Conservation (phyloP, 352 stramenopile genomes). For the Globisporangium barbulae region DNA sequence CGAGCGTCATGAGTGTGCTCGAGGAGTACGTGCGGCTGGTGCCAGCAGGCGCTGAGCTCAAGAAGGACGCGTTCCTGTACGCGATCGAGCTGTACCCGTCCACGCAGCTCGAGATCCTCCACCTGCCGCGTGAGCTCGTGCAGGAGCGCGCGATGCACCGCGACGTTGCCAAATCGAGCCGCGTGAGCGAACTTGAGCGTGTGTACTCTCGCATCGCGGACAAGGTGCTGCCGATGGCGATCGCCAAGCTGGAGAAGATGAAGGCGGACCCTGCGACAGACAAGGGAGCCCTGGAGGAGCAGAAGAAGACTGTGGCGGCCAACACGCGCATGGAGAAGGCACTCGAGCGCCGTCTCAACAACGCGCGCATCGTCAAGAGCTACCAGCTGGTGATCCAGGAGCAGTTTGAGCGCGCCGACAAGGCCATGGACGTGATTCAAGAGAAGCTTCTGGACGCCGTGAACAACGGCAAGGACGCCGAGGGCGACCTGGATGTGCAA, state of each 20-base stretch:
- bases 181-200: conserved; percentile 40
- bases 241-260: conserved; percentile 11
- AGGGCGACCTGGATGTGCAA: conserved; percentile 48
- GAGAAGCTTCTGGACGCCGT: conserved; percentile 34
- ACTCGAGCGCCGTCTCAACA: conserved; percentile 41
- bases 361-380: conserved; percentile 36
- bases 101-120: conserved; percentile 50
- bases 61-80: conserved; percentile 38
- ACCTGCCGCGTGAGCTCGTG: conserved; percentile 39
- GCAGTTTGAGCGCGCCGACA: conserved; percentile 42
- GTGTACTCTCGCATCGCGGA: conserved; percentile 22
- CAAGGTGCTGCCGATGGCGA: conserved; percentile 12
- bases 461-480: conserved; percentile 21
- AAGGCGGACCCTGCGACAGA: conserved; percentile 17
- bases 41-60: conserved; percentile 13
- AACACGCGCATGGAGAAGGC: conserved; percentile 29
- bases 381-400: conserved; percentile 51
- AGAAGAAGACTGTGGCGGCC: conserved; percentile 19
- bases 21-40: conserved; percentile 53
- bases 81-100: conserved; percentile 56
- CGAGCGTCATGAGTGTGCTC: conserved; percentile 43
- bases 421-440: conserved; percentile 39
- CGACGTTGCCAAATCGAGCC: conserved; percentile 42
- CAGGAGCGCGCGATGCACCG: conserved; percentile 31
- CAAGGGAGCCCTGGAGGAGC: conserved; percentile 20